These are phyloP conservation scores for Aquilaria malaccensis DNA, from an alignment of 345 rosid genomes.

Conservation along the genomic window DNA sequence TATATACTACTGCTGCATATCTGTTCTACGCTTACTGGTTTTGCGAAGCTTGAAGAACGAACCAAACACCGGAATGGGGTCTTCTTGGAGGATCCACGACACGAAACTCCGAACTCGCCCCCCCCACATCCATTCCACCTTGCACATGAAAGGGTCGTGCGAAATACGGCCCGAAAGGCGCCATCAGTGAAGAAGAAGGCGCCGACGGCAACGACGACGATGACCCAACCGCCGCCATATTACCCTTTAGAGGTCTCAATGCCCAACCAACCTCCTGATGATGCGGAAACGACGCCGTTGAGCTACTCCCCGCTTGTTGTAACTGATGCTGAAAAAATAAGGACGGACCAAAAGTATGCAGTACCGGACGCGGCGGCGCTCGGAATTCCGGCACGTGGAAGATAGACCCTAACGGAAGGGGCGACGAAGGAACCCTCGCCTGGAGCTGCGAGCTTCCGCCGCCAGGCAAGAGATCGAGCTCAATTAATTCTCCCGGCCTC, in stretches of 20 bases:
- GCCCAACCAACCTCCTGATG: constrained; percentile 58
- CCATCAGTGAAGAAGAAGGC: constrained; percentile 38
- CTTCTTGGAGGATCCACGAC: constrained; percentile 78
- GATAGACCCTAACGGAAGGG: constrained; percentile 29
- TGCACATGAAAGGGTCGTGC: constrained; percentile 55
- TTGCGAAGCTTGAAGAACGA: constrained; percentile 81
- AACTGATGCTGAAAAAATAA: constrained; percentile 40
- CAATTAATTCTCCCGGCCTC: constrained; percentile 34
- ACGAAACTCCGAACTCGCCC: constrained; percentile 61
- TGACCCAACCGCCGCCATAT: constrained; percentile 29
- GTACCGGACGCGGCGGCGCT: constrained; percentile 24
- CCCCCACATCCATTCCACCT: constrained; percentile 39
- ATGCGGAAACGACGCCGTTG: constrained; percentile 28
- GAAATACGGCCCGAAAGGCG: constrained; percentile 56
- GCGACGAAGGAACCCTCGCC: not conserved
- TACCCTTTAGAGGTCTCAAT: constrained; percentile 42
- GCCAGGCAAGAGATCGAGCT: constrained; percentile 61
- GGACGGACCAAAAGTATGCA: constrained; percentile 23
- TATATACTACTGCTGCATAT: not conserved
- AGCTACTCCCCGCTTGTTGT: constrained; percentile 31
- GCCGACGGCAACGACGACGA: constrained; percentile 20
- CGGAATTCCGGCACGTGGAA: constrained; percentile 31
- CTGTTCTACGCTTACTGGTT: constrained; percentile 67
- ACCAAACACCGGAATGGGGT: constrained; percentile 92
- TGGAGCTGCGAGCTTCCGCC: constrained; percentile 14